phyloP scores from a whole-genome alignment of 108 stramenopile genomes.

The Parietichytrium sp. region DNA sequence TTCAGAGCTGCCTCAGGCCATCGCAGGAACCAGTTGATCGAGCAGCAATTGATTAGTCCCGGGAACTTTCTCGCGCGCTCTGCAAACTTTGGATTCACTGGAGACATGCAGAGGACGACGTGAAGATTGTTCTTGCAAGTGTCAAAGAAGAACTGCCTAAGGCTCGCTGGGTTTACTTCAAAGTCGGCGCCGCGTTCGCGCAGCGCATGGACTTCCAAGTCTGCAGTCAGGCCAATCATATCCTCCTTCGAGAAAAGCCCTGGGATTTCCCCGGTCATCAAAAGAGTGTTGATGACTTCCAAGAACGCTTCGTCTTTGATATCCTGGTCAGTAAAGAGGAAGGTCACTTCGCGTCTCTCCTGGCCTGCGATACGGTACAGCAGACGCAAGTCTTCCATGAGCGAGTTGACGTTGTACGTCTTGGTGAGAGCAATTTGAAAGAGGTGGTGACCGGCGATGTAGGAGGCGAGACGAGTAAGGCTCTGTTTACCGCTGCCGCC shows the following conservation, averaged over 20 bases:
- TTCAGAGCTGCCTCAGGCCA: conserved; percentile 88
- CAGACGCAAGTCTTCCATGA: conserved; percentile 77
- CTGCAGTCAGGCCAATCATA: conserved; percentile 83
- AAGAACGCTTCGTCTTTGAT: conserved; percentile 86
- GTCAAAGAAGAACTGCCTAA: conserved; percentile 82
- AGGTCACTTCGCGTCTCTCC: conserved; percentile 71
- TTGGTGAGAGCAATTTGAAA: conserved; percentile 88
- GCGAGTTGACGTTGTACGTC: conserved; percentile 70
- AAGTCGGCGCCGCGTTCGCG: conserved; percentile 71
- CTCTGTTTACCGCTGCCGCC: conserved; percentile 87
- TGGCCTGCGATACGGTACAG: conserved; percentile 82
- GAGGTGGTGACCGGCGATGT: conserved; percentile 74
- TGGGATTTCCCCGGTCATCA: conserved; percentile 83
- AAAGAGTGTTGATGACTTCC: conserved; percentile 78
- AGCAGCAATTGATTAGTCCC: conserved; percentile 74
- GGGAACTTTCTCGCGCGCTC: conserved; percentile 82
- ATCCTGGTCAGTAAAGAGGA: conserved; percentile 86
- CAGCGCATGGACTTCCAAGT: conserved; percentile 60
- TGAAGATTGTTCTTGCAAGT: conserved; percentile 80
- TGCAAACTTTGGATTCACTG: conserved; percentile 82
- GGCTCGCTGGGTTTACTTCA: conserved; percentile 77
- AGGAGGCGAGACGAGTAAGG: conserved; percentile 74
- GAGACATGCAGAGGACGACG: conserved; percentile 85
- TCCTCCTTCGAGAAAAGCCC: conserved; percentile 89
- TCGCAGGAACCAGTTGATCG: conserved; percentile 85